Conservation (phyloP, 2,329 filamentous ascomycete species). For the Ascochyta lentis region DNA sequence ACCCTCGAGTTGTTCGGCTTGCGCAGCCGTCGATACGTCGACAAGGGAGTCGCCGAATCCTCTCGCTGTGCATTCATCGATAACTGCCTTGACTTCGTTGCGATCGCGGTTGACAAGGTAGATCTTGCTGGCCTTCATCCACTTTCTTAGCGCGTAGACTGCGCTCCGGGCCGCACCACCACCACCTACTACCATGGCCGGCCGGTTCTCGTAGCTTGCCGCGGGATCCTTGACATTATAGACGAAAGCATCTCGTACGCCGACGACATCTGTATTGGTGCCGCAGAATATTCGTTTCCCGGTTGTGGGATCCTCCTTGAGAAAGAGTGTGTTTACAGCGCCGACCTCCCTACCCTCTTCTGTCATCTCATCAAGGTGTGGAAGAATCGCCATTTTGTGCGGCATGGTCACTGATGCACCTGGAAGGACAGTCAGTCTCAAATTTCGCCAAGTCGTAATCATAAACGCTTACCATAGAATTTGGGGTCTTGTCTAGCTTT, state of each 20-base stretch:
- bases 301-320: conserved; percentile 57
- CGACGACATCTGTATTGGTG: conserved; percentile 81
- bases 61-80: conserved; percentile 65
- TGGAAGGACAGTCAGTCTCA: conserved; percentile 29
- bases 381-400: conserved; percentile 78
- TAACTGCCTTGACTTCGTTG: conserved; percentile 69
- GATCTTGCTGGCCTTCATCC: conserved; percentile 70
- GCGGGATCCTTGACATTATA: conserved; percentile 54
- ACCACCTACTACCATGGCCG: conserved; percentile 76
- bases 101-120: conserved; percentile 79
- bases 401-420: conserved; percentile 83
- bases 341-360: conserved; percentile 76
- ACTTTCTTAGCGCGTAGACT: conserved; percentile 75
- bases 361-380: conserved; percentile 74
- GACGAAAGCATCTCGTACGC: conserved; percentile 74
- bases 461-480: conserved; percentile 63
- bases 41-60: conserved; percentile 67
- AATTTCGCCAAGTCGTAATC: background rate
- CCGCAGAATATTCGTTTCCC: conserved; percentile 66
- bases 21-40: conserved; percentile 65
- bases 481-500: conserved; percentile 61
- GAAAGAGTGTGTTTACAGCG: conserved; percentile 80
- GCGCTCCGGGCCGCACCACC: conserved; percentile 80
- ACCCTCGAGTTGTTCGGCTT: conserved; percentile 64
- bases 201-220: conserved; percentile 62